Evolutionary conservation across 1,139 yeast species (phyloP).

Genomic region (Scheffersomyces cryptocercus): DNA sequence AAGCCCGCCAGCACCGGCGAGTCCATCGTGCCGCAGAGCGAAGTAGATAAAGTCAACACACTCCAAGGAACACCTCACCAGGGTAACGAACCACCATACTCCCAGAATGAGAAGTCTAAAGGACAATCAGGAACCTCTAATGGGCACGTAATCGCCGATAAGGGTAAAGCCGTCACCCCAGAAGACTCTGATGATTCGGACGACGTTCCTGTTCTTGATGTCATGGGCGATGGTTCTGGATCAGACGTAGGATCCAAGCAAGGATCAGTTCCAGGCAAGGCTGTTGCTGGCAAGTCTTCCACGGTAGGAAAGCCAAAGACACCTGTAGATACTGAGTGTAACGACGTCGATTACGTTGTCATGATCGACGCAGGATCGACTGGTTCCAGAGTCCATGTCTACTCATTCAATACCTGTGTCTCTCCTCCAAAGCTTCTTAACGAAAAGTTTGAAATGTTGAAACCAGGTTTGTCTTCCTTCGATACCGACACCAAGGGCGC

Average conservation of each 20-base stretch:
- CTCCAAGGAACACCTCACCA: slow-evolving; percentile 35
- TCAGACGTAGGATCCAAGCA: neutral
- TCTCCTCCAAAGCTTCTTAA: slow-evolving; percentile 76
- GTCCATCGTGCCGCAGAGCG: slow-evolving; percentile 5
- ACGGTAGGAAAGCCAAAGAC: too few relatives aligned
- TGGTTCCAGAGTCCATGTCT: slow-evolving; percentile 93
- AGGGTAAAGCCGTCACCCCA: slow-evolving; percentile 12
- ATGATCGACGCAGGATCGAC: slow-evolving; percentile 98
- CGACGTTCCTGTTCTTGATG: too few relatives aligned
- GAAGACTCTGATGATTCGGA: slow-evolving; percentile 5
- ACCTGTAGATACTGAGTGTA: slow-evolving; percentile 18
- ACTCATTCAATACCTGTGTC: slow-evolving; percentile 82
- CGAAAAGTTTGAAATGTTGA: slow-evolving; percentile 84
- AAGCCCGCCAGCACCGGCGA: slow-evolving; percentile 29
- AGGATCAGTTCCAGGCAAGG: neutral
- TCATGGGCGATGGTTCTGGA: too few relatives aligned
- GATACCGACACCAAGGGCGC: slow-evolving; percentile 83
- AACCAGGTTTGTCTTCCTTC: slow-evolving; percentile 89
- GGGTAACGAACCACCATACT: slow-evolving; percentile 40
- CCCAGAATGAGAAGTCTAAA: slow-evolving; percentile 11
- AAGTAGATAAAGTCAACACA: slow-evolving; percentile 24
- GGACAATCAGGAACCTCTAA: neutral
- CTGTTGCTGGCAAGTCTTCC: slow-evolving; percentile 1
- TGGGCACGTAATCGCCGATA: slow-evolving; percentile 25
- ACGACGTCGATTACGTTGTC: slow-evolving; percentile 54